These are phyloP conservation scores for Pythium aristosporum DNA, from an alignment of 352 stramenopile species.

Conservation along the genomic window DNA sequence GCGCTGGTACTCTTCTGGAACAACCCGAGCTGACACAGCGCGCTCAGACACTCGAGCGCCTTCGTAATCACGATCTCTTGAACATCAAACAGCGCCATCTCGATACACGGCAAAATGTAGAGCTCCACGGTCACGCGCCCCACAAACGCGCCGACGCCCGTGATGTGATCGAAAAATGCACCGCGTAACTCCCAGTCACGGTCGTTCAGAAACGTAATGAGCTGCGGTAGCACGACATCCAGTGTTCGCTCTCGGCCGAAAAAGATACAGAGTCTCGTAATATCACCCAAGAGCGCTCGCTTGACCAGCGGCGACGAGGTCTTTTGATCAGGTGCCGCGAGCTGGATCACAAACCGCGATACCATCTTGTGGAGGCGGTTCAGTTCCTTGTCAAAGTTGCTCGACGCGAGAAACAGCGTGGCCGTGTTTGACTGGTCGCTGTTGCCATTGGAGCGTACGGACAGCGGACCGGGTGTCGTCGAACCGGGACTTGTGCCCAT, in stretches of 20 bases:
- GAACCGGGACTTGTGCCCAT: slow-evolving; percentile 21
- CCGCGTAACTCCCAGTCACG: slow-evolving; percentile 89
- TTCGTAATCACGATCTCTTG: slow-evolving; percentile 95
- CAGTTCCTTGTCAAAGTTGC: slow-evolving; percentile 93
- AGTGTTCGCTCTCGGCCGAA: slow-evolving; percentile 95
- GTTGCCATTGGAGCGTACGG: slow-evolving; percentile 15
- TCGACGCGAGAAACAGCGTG: slow-evolving; percentile 62
- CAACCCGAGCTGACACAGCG: slow-evolving; percentile 91
- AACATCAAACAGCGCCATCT: slow-evolving; percentile 95
- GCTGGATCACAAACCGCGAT: slow-evolving; percentile 92
- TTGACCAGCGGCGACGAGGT: slow-evolving; percentile 93
- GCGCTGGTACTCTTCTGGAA: slow-evolving; percentile 85
- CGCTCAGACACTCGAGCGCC: slow-evolving; percentile 89
- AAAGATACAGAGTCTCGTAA: slow-evolving; percentile 96
- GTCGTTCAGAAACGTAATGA: slow-evolving; percentile 98
- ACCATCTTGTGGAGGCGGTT: slow-evolving; percentile 92
- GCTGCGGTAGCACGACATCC: slow-evolving; percentile 94
- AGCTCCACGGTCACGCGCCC: slow-evolving; percentile 92
- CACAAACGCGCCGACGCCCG: slow-evolving; percentile 94
- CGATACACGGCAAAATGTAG: slow-evolving; percentile 97
- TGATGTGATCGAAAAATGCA: slow-evolving; percentile 93
- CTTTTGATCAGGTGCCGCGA: slow-evolving; percentile 89
- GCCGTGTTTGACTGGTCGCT: slow-evolving; percentile 18
- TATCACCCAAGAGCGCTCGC: slow-evolving; percentile 91
- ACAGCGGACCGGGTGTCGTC: slow-evolving; percentile 29